A percentile compares a stretch with the other conserved stretches of the same genome.
Conservation (phyloP, 139 green algal genomes). For the Haematococcus sp. region DNA sequence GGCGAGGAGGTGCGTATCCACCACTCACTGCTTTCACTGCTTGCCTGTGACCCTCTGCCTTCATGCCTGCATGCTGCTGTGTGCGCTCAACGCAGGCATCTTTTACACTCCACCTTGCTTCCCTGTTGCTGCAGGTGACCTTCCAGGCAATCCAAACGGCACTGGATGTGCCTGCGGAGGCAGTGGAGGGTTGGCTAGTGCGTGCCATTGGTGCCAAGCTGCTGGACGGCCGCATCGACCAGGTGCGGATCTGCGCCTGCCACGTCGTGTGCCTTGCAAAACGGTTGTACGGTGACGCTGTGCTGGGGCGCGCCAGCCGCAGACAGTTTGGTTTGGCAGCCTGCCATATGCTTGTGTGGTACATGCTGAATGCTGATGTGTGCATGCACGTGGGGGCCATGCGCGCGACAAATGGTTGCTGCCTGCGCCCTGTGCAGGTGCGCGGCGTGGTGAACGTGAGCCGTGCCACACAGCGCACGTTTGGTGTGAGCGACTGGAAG, state of each 20-base stretch:
- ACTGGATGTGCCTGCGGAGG: constrained; percentile 43
- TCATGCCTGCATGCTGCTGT: too few relatives aligned
- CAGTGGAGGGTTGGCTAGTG: constrained; percentile 49
- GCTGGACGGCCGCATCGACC: constrained; percentile 53
- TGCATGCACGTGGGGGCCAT: too few relatives aligned
- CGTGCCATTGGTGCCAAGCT: constrained; percentile 53
- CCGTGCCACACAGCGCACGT: constrained; percentile 44
- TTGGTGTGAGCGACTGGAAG: constrained; percentile 39
- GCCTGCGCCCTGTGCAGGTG: constrained; percentile 11
- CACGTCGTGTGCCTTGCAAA: not conserved
- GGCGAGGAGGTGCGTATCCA: not conserved
- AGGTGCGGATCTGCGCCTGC: constrained; percentile 6
- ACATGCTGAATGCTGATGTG: not conserved
- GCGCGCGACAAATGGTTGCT: too few relatives aligned
- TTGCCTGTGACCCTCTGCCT: too few relatives aligned
- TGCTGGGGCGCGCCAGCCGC: not conserved
- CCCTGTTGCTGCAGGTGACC: too few relatives aligned
- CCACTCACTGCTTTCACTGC: too few relatives aligned
- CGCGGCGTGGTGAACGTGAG: constrained; percentile 25
- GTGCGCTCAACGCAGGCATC: too few relatives aligned
- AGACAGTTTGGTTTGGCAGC: not conserved
- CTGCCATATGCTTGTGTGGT: not conserved
- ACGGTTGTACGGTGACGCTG: not conserved
- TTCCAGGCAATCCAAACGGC: constrained; percentile 22
- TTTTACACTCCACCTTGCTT: too few relatives aligned